Evolutionary conservation across 2,329 filamentous ascomycete species (phyloP).

Genomic region (Calonectria ilicicola): DNA sequence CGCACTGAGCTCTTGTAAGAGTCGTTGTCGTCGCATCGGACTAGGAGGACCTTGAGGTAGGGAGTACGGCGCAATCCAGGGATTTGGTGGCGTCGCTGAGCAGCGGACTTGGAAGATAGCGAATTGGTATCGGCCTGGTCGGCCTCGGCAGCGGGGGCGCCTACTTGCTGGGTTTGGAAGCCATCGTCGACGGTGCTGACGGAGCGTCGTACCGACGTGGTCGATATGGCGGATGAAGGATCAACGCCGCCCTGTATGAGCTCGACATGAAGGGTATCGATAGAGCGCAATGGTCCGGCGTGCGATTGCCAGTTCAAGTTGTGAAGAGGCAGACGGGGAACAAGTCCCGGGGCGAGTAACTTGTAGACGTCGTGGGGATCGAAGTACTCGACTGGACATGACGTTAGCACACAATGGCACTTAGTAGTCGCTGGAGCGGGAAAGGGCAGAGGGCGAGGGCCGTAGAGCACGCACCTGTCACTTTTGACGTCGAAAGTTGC

Average conservation of each 20-base stretch:
- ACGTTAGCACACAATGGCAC: conserved; percentile 30
- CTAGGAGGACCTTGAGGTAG: conserved; percentile 89
- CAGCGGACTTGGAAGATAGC: conserved; percentile 48
- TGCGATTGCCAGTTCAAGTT: conserved; percentile 99
- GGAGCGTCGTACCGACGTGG: conserved; percentile 46
- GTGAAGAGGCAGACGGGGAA: conserved; percentile 83
- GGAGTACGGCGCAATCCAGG: conserved; percentile 92
- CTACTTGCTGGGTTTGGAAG: conserved; percentile 68
- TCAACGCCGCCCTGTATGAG: conserved; percentile 75
- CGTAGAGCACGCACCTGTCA: conserved; percentile 71
- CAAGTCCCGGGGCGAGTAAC: conserved; percentile 81
- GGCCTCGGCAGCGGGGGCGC: conserved; percentile 52
- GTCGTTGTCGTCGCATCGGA: conserved; percentile 96
- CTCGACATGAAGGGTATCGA: conserved; percentile 91
- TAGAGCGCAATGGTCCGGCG: conserved; percentile 89
- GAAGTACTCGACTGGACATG: conserved; percentile 85
- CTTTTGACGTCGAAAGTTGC: conserved; percentile 79
- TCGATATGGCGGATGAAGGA: conserved; percentile 51
- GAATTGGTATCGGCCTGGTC: conserved; percentile 53
- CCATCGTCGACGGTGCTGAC: conserved; percentile 64
- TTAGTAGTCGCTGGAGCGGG: background rate
- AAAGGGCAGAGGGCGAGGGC: background rate
- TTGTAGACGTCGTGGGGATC: conserved; percentile 92
- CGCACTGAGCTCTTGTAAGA: conserved; percentile 86
- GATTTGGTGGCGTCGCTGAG: conserved; percentile 85